A percentile compares a stretch with the other conserved stretches of the same genome.
These are phyloP conservation scores for Anacardium occidentale DNA, from an alignment of 345 rosid species.

Conservation along the genomic window DNA sequence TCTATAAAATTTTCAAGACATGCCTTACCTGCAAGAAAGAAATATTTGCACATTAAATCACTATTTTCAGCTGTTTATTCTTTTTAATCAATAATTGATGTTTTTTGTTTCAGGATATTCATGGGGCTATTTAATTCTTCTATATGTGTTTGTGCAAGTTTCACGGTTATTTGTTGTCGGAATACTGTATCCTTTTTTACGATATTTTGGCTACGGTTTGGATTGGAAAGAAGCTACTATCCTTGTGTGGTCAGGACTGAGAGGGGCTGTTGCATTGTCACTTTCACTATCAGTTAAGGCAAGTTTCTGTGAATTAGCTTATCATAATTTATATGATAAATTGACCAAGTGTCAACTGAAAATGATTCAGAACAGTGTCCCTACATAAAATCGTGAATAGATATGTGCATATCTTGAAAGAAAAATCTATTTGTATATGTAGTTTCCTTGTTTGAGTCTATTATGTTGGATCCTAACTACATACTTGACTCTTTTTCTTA, in stretches of 20 bases:
- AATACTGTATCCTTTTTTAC: constrained; percentile 58
- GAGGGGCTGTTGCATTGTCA: constrained; percentile 93
- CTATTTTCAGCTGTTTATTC: background rate
- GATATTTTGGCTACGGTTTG: constrained; percentile 80
- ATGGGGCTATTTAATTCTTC: constrained; percentile 81
- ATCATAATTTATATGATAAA: background rate
- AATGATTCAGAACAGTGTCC: background rate
- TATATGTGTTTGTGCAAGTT: constrained; percentile 61
- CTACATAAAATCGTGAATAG: background rate
- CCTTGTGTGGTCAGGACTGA: constrained; percentile 88
- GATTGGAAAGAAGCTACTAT: constrained; percentile 88
- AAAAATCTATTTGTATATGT: too few species aligned
- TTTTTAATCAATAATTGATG: background rate
- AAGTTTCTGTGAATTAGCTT: constrained; percentile 34
- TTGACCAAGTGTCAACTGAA: background rate
- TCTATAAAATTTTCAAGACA: background rate
- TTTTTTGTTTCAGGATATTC: constrained; percentile 55
- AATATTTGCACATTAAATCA: background rate
- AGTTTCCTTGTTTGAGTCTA: background rate
- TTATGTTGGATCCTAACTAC: constrained; percentile 4
- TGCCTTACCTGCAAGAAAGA: constrained; percentile 6
- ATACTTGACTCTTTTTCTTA: background rate
- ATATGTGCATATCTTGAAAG: background rate
- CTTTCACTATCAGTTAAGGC: constrained; percentile 91
- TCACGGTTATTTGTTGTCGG: constrained; percentile 77